Evolutionary conservation across 129 eudicot species (phyloP).

Genomic region (Lonicera japonica): DNA sequence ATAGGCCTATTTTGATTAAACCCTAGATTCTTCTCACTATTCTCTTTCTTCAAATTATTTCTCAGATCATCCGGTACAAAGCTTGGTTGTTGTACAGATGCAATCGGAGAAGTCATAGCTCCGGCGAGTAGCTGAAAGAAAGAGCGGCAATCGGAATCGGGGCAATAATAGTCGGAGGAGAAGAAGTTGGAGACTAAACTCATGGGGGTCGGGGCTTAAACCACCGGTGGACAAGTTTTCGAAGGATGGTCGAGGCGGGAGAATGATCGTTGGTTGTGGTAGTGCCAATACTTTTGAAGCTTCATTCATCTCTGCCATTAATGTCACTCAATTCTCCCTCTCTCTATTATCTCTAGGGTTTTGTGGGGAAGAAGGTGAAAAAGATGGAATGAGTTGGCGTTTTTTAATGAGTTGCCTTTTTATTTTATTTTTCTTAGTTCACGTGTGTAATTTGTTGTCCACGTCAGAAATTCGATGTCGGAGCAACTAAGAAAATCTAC

Average conservation of each 20-base stretch:
- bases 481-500: too few relatives aligned
- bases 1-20: slow-evolving; percentile 69
- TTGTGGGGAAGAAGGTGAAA: too few relatives aligned
- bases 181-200: slow-evolving; percentile 65
- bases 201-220: slow-evolving; percentile 91
- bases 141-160: slow-evolving; percentile 51
- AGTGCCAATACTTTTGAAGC: slow-evolving; percentile 22
- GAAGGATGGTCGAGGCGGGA: slow-evolving; percentile 65
- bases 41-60: slow-evolving; percentile 5
- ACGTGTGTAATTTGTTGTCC: too few relatives aligned
- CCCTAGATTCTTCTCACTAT: slow-evolving; percentile 28
- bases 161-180: slow-evolving; percentile 41
- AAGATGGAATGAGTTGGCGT: too few relatives aligned
- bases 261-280: slow-evolving; percentile 45
- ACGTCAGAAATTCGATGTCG: too few relatives aligned
- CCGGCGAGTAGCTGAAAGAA: slow-evolving; percentile 94
- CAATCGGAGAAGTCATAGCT: slow-evolving; percentile 69
- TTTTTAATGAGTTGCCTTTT: too few relatives aligned
- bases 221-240: slow-evolving; percentile 59
- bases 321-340: too few relatives aligned
- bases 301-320: slow-evolving; percentile 41
- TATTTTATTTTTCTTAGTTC: too few relatives aligned
- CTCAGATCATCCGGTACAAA: not conserved
- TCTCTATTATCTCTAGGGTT: too few relatives aligned
- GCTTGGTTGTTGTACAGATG: not conserved